Evolutionary conservation across 176 grass and related monocot genomes (phyloP), one percentile per base, ranked within the genome.

Genomic region (Carex littledalei): DNA sequence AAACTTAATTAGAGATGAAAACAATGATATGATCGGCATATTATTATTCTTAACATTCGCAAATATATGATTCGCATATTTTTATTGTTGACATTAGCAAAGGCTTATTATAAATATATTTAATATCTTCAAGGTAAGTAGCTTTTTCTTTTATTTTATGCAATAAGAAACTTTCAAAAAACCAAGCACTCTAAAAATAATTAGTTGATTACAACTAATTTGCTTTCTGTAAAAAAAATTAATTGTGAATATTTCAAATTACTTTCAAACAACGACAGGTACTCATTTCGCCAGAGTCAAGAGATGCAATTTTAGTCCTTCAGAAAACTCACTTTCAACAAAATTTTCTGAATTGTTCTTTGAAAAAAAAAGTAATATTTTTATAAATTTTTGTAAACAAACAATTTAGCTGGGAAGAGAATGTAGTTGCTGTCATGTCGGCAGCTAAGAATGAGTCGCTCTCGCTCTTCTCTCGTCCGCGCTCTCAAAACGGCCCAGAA

Each of bases 361-460:
- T 72, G 13, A 0, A n/a, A 41, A 39, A 69, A 8, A 13, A 41
- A 69, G 5, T 41, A 47, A 53, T 13, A 21, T 6, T 45, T 8
- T 8, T 45, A 45, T 29, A 76, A 52, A 3, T 14, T 53, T 24
- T 1, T 20, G 3, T 34, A 34, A 82, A 66, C 18, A 47, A 66
- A 53, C n/a, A 81, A 31, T 64, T 67, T 54, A 34, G 43, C 67
- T 83, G 18, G 13, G 4, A 9, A 54, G 47, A 53, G 43, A 52
- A 5, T 83, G 62, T 43, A 83, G 41, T 83, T 45, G 81, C 45
- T 83, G 39, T 43, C 81, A 83, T 68, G 61, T 83, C 81, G 24
- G 43, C 37, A 17, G 15, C 49, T 47, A n/a, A 83, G 9, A 81
- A 82, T 24, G 79, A 82, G 26, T 18, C 17, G 37, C 54, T 59